Conservation (phyloP, 345 rosid genomes). For the Lumnitzera littorea region DNA sequence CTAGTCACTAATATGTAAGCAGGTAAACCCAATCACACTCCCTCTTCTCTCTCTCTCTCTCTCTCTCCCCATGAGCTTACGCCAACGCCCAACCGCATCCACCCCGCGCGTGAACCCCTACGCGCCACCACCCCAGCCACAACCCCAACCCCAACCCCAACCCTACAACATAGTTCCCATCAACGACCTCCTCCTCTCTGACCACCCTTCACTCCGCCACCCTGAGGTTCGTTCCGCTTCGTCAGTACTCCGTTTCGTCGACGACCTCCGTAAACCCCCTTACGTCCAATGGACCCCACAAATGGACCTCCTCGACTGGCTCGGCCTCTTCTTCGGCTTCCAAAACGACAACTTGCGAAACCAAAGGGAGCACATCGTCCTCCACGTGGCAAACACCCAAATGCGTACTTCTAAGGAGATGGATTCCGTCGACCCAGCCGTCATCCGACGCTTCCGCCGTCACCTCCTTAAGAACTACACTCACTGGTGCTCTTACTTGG, state of each 20-base stretch:
- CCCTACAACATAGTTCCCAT: constrained; percentile 75
- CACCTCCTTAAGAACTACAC: constrained; percentile 62
- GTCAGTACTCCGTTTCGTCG: constrained; percentile 46
- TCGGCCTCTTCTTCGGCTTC: constrained; percentile 59
- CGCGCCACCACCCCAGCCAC: constrained; percentile 21
- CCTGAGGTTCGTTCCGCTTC: constrained; percentile 72
- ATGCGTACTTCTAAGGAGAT: constrained; percentile 66
- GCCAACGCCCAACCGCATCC: constrained; percentile 32
- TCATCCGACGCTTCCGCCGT: constrained; percentile 49
- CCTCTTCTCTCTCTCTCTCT: background rate
- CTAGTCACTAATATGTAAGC: background rate
- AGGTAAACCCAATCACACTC: background rate
- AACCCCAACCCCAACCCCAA: constrained; percentile 11
- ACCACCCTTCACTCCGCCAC: constrained; percentile 72
- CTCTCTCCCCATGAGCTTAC: constrained; percentile 7
- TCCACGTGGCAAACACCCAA: constrained; percentile 80
- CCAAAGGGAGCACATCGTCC: constrained; percentile 86
- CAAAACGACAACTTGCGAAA: constrained; percentile 69
- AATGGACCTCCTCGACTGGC: constrained; percentile 81
- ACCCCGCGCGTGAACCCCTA: constrained; percentile 20
- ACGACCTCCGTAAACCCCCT: constrained; percentile 60
- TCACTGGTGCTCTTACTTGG: constrained; percentile 68
- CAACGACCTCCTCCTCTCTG: constrained; percentile 44
- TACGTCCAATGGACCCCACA: constrained; percentile 31
- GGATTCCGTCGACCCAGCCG: constrained; percentile 49